phyloP scores from a whole-genome alignment of 2,329 filamentous ascomycete species.

The Alternaria burnsii region DNA sequence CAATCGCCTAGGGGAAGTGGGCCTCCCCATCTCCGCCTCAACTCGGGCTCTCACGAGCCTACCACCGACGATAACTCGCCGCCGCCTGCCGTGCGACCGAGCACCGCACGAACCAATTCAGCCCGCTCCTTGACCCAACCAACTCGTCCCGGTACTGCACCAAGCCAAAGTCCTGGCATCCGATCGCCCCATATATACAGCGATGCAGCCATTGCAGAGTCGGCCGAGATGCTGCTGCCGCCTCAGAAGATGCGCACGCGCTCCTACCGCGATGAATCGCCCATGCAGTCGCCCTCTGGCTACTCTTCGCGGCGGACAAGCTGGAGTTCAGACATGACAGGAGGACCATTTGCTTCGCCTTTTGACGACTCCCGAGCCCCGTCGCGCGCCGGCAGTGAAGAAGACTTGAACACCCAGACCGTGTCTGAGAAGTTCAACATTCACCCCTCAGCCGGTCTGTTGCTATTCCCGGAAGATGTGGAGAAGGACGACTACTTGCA shows the following conservation, averaged over 20 bases:
- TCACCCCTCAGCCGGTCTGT: conserved; percentile 69
- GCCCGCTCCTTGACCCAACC: conserved; percentile 57
- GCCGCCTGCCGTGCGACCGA: conserved; percentile 43
- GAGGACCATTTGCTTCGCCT: conserved; percentile 61
- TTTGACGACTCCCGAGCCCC: conserved; percentile 68
- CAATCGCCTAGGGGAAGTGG: conserved; percentile 44
- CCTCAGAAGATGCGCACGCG: conserved; percentile 59
- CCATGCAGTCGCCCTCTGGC: conserved; percentile 59
- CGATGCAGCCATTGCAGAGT: conserved; percentile 51
- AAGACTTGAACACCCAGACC: conserved; percentile 74
- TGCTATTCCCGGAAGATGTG: conserved; percentile 75
- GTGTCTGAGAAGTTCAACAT: conserved; percentile 79
- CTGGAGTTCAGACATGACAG: conserved; percentile 69
- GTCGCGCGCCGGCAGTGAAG: conserved; percentile 69
- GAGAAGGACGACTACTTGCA: conserved; percentile 78
- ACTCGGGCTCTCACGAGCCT: conserved; percentile 66
- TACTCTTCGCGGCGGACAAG: conserved; percentile 70
- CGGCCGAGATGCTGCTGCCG: conserved; percentile 61
- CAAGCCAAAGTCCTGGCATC: conserved; percentile 28
- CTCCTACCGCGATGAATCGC: conserved; percentile 62
- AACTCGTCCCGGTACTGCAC: conserved; percentile 49
- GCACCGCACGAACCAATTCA: conserved; percentile 52
- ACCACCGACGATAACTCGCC: conserved; percentile 50
- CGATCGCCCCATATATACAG: conserved; percentile 48
- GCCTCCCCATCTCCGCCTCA: conserved; percentile 70